Evolutionary conservation across 2,329 filamentous ascomycete species (phyloP), one percentile per base, ranked within the genome.

Genomic region (Cercospora zeina): DNA sequence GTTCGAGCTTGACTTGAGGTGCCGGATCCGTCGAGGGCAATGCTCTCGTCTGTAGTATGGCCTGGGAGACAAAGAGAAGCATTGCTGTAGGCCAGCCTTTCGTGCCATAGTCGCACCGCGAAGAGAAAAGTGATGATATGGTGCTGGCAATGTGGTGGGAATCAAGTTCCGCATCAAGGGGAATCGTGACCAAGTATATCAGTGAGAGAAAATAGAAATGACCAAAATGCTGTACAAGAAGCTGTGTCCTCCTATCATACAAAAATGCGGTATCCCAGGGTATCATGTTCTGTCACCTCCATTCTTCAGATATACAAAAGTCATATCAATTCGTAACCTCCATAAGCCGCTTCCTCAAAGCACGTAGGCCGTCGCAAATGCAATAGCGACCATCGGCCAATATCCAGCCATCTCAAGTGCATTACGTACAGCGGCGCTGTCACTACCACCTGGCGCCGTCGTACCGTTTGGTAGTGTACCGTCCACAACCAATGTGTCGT

Each of bases 401-500:
- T 73, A 77, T 2, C 79, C 68, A 31, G 54, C 53, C 58, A 59
- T 56, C 62, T 65, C 62, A 11, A 39, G 14, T 39, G 66, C 39
- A 10, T 16, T 45, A 9, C 57, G 49, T 50, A 65, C 57, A 3
- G 63, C 63, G 19, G 60, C 63, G 37, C 71, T 71, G 19, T 75
- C 73, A 0, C 68, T 69, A 2, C 76, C 76, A 13, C 77, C 77
- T 9, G 76, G 70, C 2, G 78, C 75, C 1, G 77, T 78, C 0
- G 79, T 81, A 2, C 75, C 80, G 45, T 75, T 73, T 7, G 87
- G 84, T 3, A 93, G 77, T 0, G 88, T 89, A n/a, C 90, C 90
- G 73, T 92, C 91, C 72, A 93, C 77, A 31, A 90, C 79, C 37
- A 95, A 82, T 2, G 70, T 73, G 1, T 57, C 54, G 1, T 84